Base-by-base conservation (phyloP, 176 grass and related monocot genomes). In the Carex cristatella region DNA sequence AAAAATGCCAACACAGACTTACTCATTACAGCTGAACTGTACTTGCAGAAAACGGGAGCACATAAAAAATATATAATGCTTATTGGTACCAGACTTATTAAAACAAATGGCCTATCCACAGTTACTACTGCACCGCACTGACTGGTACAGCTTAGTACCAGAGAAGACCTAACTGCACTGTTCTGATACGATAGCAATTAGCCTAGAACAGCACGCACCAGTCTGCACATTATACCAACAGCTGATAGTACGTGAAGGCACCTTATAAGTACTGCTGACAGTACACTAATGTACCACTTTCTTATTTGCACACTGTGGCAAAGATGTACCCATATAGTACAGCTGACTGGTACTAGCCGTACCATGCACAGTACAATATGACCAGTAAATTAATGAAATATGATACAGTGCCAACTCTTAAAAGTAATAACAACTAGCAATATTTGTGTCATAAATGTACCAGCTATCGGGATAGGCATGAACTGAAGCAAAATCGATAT, bases 401-500 rank as follows among this genome's bases (percentile, higher is more conserved):
- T 74, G 10, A 49, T 53, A 53, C 42, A 69, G 42, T 27, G 51
- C 42, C 74, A 33, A 56, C 27, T 78, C 19, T 78, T 16, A 55
- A 3, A 15, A 57, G 33, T 57, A 33, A 78, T 11, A 16, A 33
- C 55, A 78, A 78, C 28, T 54, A 78, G 27, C 27, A 8, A 57
- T 16, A 57, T 78, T 16, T 57, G 11, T 35, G 32, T 78, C 51
- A 78, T 78, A 57, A 70, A 11, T 65, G 8, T 37, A 90, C 89
- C 95, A 98, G 65, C 88, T 98, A 86, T 98, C 95, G 48, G 95
- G 95, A 86, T 98, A 98, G 51, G 92, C 89, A 89, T 98, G 95
- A 66, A 93, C 93, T 3, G 95, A 98, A 60, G 91, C 91, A 75
- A 98, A 98, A 94, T 98, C 95, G 58, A 98, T 93, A 56, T 91